A percentile compares a stretch with the other conserved stretches of the same genome.
Conservation (phyloP, 2,329 filamentous ascomycete species). For the Fonsecaea erecta region DNA sequence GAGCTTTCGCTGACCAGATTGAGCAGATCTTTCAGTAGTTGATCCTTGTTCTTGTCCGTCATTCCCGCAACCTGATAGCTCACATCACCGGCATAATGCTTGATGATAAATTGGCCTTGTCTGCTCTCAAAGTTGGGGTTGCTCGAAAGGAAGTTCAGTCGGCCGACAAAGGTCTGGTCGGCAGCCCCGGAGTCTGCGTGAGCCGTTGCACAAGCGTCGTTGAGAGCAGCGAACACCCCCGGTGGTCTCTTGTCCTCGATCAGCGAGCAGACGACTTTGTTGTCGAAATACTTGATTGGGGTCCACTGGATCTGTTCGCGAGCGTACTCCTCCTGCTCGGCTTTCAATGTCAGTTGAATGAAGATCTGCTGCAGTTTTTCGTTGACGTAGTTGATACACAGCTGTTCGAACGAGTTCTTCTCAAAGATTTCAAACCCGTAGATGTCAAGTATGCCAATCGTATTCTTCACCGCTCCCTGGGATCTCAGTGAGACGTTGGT, state of each 20-base stretch:
- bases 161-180: conserved; percentile 93
- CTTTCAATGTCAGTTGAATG: conserved; percentile 93
- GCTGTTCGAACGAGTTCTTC: conserved; percentile 97
- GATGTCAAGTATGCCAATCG: conserved; percentile 96
- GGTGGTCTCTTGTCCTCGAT: conserved; percentile 91
- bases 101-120: conserved; percentile 96
- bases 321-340: conserved; percentile 96
- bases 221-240: conserved; percentile 92
- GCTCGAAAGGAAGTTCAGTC: conserved; percentile 81
- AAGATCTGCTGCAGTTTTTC: conserved; percentile 99
- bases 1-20: conserved; percentile 82
- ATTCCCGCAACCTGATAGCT: conserved; percentile 93
- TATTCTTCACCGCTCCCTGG: conserved; percentile 74
- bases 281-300: conserved; percentile 98
- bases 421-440: conserved; percentile 99
- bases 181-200: conserved; percentile 93
- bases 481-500: conserved; percentile 88
- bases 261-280: conserved; percentile 96
- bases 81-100: conserved; percentile 98
- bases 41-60: conserved; percentile 99
- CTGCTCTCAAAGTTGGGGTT: conserved; percentile 90
- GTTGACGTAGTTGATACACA: conserved; percentile 99
- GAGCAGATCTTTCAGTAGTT: conserved; percentile 89
- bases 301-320: conserved; percentile 98
- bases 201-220: conserved; percentile 97